phyloP scores from a whole-genome alignment of 164 flowering plant species.

The Berberis thunbergii region DNA sequence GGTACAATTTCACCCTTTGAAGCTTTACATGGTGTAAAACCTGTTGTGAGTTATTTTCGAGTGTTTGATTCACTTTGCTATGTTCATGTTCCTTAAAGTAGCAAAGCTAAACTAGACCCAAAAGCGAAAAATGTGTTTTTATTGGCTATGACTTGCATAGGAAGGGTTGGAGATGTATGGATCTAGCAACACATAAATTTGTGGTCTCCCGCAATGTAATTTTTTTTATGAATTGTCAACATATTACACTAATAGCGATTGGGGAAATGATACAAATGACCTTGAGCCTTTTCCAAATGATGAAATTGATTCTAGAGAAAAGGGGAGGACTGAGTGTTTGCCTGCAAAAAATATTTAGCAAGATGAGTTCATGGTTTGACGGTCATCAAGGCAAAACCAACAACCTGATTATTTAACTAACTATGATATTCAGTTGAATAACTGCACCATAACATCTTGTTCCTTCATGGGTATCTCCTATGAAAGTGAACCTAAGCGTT shows the following conservation, averaged over 20 bases:
- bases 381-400: slow-evolving; percentile 2
- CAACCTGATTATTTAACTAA: not conserved
- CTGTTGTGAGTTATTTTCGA: not conserved
- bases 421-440: not conserved
- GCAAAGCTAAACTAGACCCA: not conserved
- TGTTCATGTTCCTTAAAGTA: not conserved
- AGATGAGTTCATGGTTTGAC: not conserved
- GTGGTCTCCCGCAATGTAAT: not conserved
- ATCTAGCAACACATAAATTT: not conserved
- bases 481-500: too few relatives aligned
- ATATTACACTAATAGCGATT: too few relatives aligned
- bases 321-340: not conserved
- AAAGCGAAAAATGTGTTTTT: not conserved
- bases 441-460: not conserved
- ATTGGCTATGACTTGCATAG: not conserved
- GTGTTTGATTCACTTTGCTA: not conserved
- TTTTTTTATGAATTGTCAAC: not conserved
- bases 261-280: not conserved
- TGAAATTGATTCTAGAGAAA: not conserved
- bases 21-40: not conserved
- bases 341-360: not conserved
- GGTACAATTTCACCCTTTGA: not conserved
- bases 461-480: not conserved
- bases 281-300: not conserved
- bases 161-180: slow-evolving; percentile 3